Base-by-base conservation (phyloP, 768 basidiomycete genomes). In the Rhodotorula graminis region DNA sequence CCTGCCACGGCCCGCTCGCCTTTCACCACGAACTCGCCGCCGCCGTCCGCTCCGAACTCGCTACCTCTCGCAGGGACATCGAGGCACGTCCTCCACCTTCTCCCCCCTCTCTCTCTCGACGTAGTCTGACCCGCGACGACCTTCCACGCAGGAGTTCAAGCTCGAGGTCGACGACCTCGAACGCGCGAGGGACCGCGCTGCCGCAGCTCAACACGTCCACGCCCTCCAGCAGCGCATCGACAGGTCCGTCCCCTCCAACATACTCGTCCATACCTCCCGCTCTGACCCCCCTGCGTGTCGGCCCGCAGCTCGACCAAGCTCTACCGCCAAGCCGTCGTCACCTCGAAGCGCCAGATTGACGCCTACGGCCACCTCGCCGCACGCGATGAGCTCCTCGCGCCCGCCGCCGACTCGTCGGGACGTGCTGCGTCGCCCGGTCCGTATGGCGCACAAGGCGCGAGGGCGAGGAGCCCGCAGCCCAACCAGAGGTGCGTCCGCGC, bases 11-110 rank as follows among this genome's bases (percentile, higher is more conserved):
- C 0, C 89, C 92, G 2, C 82, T 90, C 18, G 80, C 84, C 0
- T 78, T 86, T 6, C 93, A 95, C 76, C 89, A 92, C 78, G 85
- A 87, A 61, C 83, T 89, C 65, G 87, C 88, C 1, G 87, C 86
- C 9, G 91, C 92, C 78, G 80, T 93, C 69, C 84, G 91, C 44
- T 89, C 89, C 65, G 92, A 93, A 78, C 81, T 92, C 27, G 88
- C 88, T 50, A 78, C 82, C 0, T 84, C 90, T 31, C 82, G 84
- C 14, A 83, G 84, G 52, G 86, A 88, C 66, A 82, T 94, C n/a
- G 90, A 94, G 83, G 88, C 90, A 57, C 67, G 72, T 70, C 9
- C 37, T 37, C 37, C n/a, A n/a, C n/a, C n/a, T n/a, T n/a, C n/a
- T n/a, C n/a, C n/a, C n/a, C n/a, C n/a, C n/a, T n/a, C 70, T 55